A percentile compares a stretch with the other conserved stretches of the same genome.
phyloP scores from a whole-genome alignment of 768 basidiomycete genomes.

The Rhodotorula toruloides region DNA sequence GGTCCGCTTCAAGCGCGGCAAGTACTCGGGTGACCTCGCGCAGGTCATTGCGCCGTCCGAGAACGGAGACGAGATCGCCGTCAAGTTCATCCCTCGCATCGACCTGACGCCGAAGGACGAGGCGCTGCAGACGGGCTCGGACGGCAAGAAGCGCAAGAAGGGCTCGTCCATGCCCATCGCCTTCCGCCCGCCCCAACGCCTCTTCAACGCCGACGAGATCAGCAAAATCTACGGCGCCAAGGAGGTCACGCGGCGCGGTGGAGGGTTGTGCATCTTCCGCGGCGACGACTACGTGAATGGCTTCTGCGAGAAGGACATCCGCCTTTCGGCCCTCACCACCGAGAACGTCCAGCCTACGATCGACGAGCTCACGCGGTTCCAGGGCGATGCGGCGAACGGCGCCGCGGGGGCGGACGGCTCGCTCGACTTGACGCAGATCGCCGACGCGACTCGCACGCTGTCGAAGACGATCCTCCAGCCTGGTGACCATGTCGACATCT shows the following conservation, averaged over 20 bases:
- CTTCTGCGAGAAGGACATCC: constrained; percentile 93
- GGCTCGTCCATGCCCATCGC: constrained; percentile 50
- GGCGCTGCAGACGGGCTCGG: constrained; percentile 50
- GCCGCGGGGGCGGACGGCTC: constrained; percentile 57
- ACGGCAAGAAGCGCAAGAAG: constrained; percentile 75
- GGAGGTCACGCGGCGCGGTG: constrained; percentile 64
- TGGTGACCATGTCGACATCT: constrained; percentile 94
- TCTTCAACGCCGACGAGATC: constrained; percentile 92
- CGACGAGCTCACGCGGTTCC: constrained; percentile 91
- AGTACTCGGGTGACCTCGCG: constrained; percentile 88
- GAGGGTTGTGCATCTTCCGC: constrained; percentile 68
- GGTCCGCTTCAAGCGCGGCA: constrained; percentile 91
- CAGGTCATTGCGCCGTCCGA: constrained; percentile 92
- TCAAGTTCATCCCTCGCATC: constrained; percentile 95
- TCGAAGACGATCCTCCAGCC: constrained; percentile 94
- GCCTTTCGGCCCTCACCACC: constrained; percentile 64
- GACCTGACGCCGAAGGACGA: constrained; percentile 72
- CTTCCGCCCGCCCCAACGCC: constrained; percentile 73
- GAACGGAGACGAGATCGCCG: constrained; percentile 83
- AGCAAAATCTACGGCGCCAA: constrained; percentile 76
- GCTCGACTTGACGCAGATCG: constrained; percentile 83
- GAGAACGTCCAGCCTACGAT: constrained; percentile 93
- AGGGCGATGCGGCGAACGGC: constrained; percentile 55
- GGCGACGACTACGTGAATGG: constrained; percentile 91
- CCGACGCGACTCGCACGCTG: constrained; percentile 82